phyloP scores from a whole-genome alignment of 2,329 filamentous ascomycete genomes.

The Parastagonospora nodorum region DNA sequence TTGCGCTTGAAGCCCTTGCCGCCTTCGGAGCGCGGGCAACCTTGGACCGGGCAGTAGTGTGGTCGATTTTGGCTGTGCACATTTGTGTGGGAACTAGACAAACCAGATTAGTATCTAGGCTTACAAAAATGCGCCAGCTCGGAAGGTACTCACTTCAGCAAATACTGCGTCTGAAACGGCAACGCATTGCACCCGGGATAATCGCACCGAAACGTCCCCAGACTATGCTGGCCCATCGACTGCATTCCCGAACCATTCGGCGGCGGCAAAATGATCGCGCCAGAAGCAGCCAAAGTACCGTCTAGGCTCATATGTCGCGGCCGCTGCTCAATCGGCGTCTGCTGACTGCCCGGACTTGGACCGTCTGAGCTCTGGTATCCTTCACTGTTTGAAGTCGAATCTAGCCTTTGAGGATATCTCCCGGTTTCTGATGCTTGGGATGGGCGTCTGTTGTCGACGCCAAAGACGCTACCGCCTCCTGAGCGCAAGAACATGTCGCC shows the following conservation, averaged over 20 bases:
- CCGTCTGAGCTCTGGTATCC: constrained; percentile 46
- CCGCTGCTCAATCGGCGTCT: constrained; percentile 33
- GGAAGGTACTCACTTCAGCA: constrained; percentile 67
- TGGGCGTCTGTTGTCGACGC: constrained; percentile 33
- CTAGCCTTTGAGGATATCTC: constrained; percentile 38
- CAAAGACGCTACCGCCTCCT: constrained; percentile 36
- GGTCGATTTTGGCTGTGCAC: constrained; percentile 68
- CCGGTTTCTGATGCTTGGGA: constrained; percentile 45
- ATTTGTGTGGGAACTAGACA: constrained; percentile 69
- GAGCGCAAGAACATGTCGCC: constrained; percentile 40
- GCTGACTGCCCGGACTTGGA: constrained; percentile 35
- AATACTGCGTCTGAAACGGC: constrained; percentile 77
- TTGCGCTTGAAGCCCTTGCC: constrained; percentile 71
- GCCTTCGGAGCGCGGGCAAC: constrained; percentile 63
- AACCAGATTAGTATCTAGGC: not conserved
- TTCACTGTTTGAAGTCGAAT: constrained; percentile 38
- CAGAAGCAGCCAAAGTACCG: constrained; percentile 26
- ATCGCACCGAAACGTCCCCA: constrained; percentile 57
- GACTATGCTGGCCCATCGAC: constrained; percentile 33
- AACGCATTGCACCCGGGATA: constrained; percentile 69
- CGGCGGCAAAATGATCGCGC: constrained; percentile 34
- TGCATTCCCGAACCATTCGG: constrained; percentile 38
- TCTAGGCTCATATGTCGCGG: constrained; percentile 39
- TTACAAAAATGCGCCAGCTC: not conserved
- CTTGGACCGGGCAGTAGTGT: constrained; percentile 65